Evolutionary conservation across 306 rosid genomes (phyloP), one percentile per base, ranked within the genome.

Genomic region (Fragaria iinumae): DNA sequence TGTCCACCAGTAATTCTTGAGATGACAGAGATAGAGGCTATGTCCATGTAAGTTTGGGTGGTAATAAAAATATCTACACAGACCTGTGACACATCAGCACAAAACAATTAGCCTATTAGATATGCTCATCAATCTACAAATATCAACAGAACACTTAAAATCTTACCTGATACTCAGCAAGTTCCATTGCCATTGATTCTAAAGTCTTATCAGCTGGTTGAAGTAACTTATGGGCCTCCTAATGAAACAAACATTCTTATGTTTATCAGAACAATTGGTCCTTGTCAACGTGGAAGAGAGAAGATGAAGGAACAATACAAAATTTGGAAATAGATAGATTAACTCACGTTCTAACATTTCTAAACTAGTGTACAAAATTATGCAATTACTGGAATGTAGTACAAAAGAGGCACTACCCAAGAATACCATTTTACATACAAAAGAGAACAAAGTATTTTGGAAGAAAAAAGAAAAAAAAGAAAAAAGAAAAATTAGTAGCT

Each of bases 1-100:
- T 95, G 98, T 75, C 98, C 97, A 21, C 97, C 98, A 59, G 98
- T 92, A 73, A 95, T 95, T 83, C 92, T 86, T 43, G 98, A 90
- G 78, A 92, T 88, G 76, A 84, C 91, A 77, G 97, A 92, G 76
- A 92, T 84, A 68, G 98, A 95, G 74, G 98, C 97, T 81, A 92
- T 83, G 87, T 95, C 98, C 48, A 87, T 80, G 39, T 90, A 95
- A 67, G 84, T 79, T 84, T 92, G 97, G 83, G 98, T 77, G 52
- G 98, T 95, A 76, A 95, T 85, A 77, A 95, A 95, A 67, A 95
- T 80, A 67, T 95, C 98, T 74, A 90, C 98, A 69, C 97, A 95
- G 75, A 95, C 97, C 98, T 95, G 85, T 79, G 89, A 77, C 69
- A 77, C 45, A 66, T 73, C 75, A 82, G 60, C 71, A 80, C 83